Evolutionary conservation across 495 filamentous ascomycete genomes (phyloP), one percentile per base, ranked within the genome.

Genomic region (Penicillium alfredii): DNA sequence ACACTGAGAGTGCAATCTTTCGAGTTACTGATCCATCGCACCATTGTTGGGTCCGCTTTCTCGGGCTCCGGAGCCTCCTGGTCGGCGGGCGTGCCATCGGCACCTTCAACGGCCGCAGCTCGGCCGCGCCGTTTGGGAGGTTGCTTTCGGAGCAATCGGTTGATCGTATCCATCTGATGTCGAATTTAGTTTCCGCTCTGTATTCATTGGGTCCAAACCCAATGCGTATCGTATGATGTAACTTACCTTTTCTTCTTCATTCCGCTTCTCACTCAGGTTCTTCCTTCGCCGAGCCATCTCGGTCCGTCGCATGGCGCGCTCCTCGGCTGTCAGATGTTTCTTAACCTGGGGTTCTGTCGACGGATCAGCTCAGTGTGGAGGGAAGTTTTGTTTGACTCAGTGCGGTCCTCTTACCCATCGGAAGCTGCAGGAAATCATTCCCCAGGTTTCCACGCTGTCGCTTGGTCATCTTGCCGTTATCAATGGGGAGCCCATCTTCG

Each of bases 241-340:
- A 37, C 55, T 9, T 67, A 88, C 89, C 79, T 98, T 98, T 67
- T 97, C 93, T 68, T 98, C 93, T 55, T 98, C 93, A 39, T 95
- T 92, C 16, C 92, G 84, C 71, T 96, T 95, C 56, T 97, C 92
- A 45, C 84, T 92, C n/a, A 98, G 74, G 47, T 97, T 96, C 58
- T 95, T 93, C 33, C 92, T 70, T 20, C 92, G 81, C 11, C 92
- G 74, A 16, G 92, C 92, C 92, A 98, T 98, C 60, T 98, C 92
- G 5, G 86, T 84, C 26, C 92, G 77, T 11, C 94, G 80, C 84
- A 97, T 94, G 21, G 86, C 86, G 38, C 93, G 80, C 53, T 98
- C 93, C 54, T 97, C 92, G 0, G 87, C 89, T 1, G 90, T 95
- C 25, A 97, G 62, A 51, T 82, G 77, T 53, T 94, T 94, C 64